Evolutionary conservation across 1,284 basidiomycete species (phyloP), one percentile per base, ranked within the genome.

Genomic region (Tylopilus sp.): DNA sequence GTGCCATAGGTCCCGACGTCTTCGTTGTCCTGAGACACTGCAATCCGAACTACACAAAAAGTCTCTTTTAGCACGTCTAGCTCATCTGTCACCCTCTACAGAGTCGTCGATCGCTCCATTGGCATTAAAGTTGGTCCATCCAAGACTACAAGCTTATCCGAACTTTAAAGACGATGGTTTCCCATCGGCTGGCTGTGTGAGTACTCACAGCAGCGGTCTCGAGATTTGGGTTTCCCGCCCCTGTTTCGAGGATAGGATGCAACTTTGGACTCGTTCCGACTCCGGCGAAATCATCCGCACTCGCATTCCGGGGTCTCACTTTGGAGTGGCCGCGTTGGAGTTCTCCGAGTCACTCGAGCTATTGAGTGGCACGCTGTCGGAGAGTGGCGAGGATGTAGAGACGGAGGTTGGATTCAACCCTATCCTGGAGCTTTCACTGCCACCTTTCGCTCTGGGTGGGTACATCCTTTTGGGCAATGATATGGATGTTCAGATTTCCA

Each of bases 291-390:
- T 81, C 42, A 55, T 64, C 30, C 56, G 66, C 44, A 68, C 66
- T 25, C 71, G 66, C 25, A 71, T 87, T 36, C 58, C 73, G 51
- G 71, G 81, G 59, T 63, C 74, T 49, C 50, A 72, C 6, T 68
- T 78, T 19, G 86, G 82, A n/a, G 83, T 90, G 36, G 82, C 84
- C 44, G 82, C 81, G 36, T 72, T 90, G 40, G 87, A 89, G 57
- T 84, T 79, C 56, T 85, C 86, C 11, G 77, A 81, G 49, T 65
- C 72, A 18, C 61, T 88, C 23, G 85, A 89, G 57, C 68, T 75
- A 19, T 70, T 88, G 65, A 79, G 78, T 25, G 78, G 73, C 15
- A 56, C 71, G 9, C 46, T 63, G 9, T 30, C 42, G 8, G 62
- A 58, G 48, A 46, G 26, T 12, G 49, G 47, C 23, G 52, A 54